Evolutionary conservation across 257 asterid genomes (phyloP), one percentile per base, ranked within the genome.

Genomic region (Primulina tabacum): DNA sequence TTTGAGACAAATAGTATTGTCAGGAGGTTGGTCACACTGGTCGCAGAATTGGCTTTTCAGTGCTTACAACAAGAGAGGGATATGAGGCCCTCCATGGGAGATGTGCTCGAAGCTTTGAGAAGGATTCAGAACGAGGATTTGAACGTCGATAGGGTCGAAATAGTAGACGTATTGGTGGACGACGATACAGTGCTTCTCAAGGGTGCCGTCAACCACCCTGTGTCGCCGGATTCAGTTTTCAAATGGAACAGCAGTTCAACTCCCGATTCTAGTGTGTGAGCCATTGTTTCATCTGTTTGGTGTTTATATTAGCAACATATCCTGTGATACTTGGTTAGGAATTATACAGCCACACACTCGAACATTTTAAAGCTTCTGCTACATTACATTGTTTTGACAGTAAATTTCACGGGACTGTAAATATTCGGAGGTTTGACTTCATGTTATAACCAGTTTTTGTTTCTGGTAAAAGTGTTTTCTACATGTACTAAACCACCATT

Each of bases 21-120:
- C 28, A 82, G 76, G 65, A 69, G 81, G 76, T 74, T 75, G 89
- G 81, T 85, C 8, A 71, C 80, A 0, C 71, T 76, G 58, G 85
- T 89, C 2, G 90, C 95, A 16, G 89, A 92, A 69, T 52, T 92
- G 69, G 96, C 95, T 10, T 89, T 89, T 78, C 82, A 83, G 64
- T 92, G 95, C 60, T 73, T 92, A 74, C 96, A 87, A 24, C 77
- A 72, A 5, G 90, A 76, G 79, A 81, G 81, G 69, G 95, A 87
- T 20, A 74, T 80, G 88, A 84, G 97, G 60, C 96, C 97, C 3
- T 76, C 94, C 0, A 92, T 92, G 96, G 75, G 80, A 29, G 85
- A 92, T 34, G 96, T 87, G 57, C 43, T 83, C 62, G 82, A 84
- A 26, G 37, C 62, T 50, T 72, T 91, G 73, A 67, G 65, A 24